Base-by-base conservation (phyloP, 306 rosid species). In the Acacia crassicarpa region DNA sequence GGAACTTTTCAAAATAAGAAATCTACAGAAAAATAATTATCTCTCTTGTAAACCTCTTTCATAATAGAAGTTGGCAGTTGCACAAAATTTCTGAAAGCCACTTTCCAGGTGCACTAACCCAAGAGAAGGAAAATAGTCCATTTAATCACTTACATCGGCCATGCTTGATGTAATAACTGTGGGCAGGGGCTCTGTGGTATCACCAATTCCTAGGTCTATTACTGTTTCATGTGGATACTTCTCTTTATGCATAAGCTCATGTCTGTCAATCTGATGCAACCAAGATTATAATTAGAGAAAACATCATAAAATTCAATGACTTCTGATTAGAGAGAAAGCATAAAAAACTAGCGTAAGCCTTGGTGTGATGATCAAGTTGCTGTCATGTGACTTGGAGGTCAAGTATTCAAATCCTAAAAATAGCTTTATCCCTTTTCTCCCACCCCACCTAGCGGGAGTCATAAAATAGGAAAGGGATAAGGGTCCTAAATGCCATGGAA, bases 141-240 rank as follows among this genome's bases (percentile, higher is more conserved):
- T 23, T 67, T 74, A 19, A 78, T 45, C 43, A 84, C 90, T 84
- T 84, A 87, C 97, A 84, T 88, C 85, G 22, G 84, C 77, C 97
- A 91, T 91, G 81, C 85, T 79, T 58, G 97, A 85, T 53, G 92
- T 85, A 79, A 92, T 86, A 80, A 86, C 48, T 44, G 84, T 61
- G 71, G 94, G 94, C 32, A 92, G 77, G n/a, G 93, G 97, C 80
- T 89, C 78, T 72, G 97, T 88, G 41, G 97, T 92, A 73, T 91
- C 93, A 59, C 97, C 94, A 79, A 91, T 73, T 66, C 94, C 94
- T 35, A 89, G 94, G 88, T 91, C 87, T 70, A 92, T 89, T 74
- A 92, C 68, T 66, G 89, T 79, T 56, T 90, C 94, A 77, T 88
- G 78, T 45, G 94, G 93, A 81, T 86, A 81, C 89, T 88, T 91